Evolutionary conservation across 1,139 yeast genomes (phyloP).

Genomic region (Debaryomycetaceae sp.): DNA sequence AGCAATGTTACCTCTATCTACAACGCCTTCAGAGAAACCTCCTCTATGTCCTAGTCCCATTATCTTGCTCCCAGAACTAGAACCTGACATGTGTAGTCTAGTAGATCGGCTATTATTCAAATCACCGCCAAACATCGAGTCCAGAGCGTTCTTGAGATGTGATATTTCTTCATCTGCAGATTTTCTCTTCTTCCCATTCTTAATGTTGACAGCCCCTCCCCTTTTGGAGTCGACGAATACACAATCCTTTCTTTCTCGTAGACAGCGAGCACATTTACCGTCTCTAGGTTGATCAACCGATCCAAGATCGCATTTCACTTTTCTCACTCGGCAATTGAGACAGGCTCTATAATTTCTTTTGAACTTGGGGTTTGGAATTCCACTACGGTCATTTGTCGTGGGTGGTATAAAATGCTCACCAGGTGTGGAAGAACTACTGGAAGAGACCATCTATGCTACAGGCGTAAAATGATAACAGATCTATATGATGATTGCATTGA

Average conservation of each 20-base stretch:
- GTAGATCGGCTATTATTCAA: not conserved
- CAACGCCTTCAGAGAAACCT: not conserved
- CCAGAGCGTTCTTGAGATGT: not conserved
- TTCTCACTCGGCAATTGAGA: slow-evolving; percentile 74
- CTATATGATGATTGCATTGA: not conserved
- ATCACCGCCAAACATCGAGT: not conserved
- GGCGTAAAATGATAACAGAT: not conserved
- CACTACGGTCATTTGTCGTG: not conserved
- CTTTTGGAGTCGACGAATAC: slow-evolving; percentile 65
- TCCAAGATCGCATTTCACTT: slow-evolving; percentile 83
- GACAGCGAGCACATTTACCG: slow-evolving; percentile 85
- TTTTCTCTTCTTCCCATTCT: slow-evolving; percentile 32
- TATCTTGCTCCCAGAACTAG: not conserved
- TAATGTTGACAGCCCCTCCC: slow-evolving; percentile 51
- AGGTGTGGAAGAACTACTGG: not conserved
- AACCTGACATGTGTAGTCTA: not conserved
- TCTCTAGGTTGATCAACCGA: slow-evolving; percentile 67
- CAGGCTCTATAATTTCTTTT: slow-evolving; percentile 80
- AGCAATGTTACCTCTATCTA: not conserved
- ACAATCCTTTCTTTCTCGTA: slow-evolving; percentile 77
- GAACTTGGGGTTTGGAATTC: slow-evolving; percentile 20
- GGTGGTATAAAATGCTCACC: not conserved
- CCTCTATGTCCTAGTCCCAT: not conserved
- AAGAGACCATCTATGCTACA: not conserved
- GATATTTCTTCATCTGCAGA: not conserved